These are phyloP conservation scores for Neopestalotiopsis sp. DNA, from an alignment of 2,329 filamentous ascomycete genomes.

Conservation along the genomic window DNA sequence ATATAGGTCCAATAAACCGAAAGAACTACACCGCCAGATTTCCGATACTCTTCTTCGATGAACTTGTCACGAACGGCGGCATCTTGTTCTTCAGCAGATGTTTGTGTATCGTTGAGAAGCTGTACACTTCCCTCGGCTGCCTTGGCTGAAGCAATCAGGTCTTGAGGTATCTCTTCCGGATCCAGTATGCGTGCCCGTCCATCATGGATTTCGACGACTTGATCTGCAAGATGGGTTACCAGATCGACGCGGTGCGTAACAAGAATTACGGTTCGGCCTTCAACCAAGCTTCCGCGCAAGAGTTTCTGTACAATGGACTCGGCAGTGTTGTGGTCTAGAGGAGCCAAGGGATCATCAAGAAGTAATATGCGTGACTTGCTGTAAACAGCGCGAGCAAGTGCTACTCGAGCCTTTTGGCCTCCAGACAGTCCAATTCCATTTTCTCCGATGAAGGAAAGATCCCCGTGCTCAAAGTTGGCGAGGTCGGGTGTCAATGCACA, in stretches of 20 bases:
- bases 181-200: constrained; percentile 59
- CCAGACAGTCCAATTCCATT: constrained; percentile 68
- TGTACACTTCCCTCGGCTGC: constrained; percentile 32
- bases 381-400: constrained; percentile 67
- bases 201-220: constrained; percentile 72
- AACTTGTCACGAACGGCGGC: constrained; percentile 73
- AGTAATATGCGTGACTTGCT: constrained; percentile 61
- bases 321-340: constrained; percentile 66
- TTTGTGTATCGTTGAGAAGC: constrained; percentile 35
- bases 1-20: constrained; percentile 86
- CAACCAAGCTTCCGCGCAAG: constrained; percentile 63
- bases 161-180: constrained; percentile 48
- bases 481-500: constrained; percentile 64
- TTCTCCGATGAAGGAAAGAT: constrained; percentile 64
- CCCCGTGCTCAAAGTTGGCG: constrained; percentile 58
- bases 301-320: constrained; percentile 65
- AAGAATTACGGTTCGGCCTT: constrained; percentile 73
- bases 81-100: constrained; percentile 44
- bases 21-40: constrained; percentile 75
- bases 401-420: constrained; percentile 67
- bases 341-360: constrained; percentile 67
- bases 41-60: constrained; percentile 77
- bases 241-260: constrained; percentile 83
- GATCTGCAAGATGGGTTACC: constrained; percentile 73
- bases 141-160: constrained; percentile 31